phyloP scores from a whole-genome alignment of 2,329 filamentous ascomycete species.

The Hypoxylon sp. region DNA sequence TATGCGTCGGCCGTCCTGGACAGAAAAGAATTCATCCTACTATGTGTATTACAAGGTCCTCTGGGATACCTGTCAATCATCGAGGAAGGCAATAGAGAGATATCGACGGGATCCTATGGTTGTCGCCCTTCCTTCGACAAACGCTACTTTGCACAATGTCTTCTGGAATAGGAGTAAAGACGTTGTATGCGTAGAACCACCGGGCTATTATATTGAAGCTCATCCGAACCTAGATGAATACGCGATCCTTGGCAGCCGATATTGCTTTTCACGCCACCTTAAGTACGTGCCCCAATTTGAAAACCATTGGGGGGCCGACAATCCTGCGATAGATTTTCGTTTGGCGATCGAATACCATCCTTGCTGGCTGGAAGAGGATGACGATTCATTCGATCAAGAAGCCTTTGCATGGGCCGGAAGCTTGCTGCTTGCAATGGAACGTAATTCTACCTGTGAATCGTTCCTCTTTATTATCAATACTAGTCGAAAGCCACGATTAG shows the following conservation, averaged over 20 bases:
- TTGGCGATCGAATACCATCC: not conserved
- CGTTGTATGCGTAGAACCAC: not conserved
- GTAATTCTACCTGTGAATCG: not conserved
- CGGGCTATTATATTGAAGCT: not conserved
- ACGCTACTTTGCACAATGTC: not conserved
- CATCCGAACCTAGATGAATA: not conserved
- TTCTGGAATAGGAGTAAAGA: not conserved
- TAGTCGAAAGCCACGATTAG: not conserved
- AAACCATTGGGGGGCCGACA: not conserved
- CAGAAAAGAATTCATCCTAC: not conserved
- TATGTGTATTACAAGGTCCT: not conserved
- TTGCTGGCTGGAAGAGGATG: not conserved
- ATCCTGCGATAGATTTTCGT: not conserved
- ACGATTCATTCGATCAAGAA: not conserved
- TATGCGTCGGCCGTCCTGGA: not conserved
- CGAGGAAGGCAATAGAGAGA: not conserved
- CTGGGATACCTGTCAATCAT: not conserved
- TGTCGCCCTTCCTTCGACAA: not conserved
- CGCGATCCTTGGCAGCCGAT: not conserved
- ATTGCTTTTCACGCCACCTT: not conserved
- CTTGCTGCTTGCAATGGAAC: not conserved
- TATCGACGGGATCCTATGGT: not conserved
- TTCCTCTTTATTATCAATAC: not conserved
- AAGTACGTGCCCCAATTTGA: not conserved
- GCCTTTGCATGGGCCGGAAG: not conserved